These are phyloP conservation scores for Stygiomarasmius scandens DNA, from an alignment of 1,284 basidiomycete species.

Conservation along the genomic window DNA sequence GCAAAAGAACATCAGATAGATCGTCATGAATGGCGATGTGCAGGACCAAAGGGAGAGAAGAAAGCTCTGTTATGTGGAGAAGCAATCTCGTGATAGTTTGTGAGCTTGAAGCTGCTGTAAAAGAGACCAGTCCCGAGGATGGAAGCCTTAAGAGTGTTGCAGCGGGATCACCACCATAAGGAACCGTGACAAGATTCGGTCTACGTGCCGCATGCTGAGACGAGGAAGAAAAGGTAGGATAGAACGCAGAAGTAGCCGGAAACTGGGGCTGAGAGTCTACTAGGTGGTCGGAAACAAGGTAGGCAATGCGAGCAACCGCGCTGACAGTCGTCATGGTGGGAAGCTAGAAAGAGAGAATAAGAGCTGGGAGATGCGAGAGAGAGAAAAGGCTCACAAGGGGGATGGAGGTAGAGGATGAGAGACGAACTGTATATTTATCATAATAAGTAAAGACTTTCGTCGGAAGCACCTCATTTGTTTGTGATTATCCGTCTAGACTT, in stretches of 20 bases:
- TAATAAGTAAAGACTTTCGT: not conserved
- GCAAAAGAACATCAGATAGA: slow-evolving; percentile 59
- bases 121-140: slow-evolving; percentile 40
- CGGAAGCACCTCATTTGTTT: slow-evolving; percentile 11
- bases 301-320: slow-evolving; percentile 69
- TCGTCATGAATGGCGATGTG: slow-evolving; percentile 54
- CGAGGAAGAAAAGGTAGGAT: slow-evolving; percentile 12
- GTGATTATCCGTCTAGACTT: slow-evolving; percentile 2
- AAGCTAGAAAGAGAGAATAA: not conserved
- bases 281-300: slow-evolving; percentile 66
- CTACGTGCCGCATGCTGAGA: slow-evolving; percentile 16
- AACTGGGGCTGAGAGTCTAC: slow-evolving; percentile 55
- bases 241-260: slow-evolving; percentile 38
- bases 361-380: no score
- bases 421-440: not conserved
- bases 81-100: slow-evolving; percentile 41
- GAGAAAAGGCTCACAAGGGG: not conserved
- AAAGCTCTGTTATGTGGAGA: slow-evolving; percentile 45
- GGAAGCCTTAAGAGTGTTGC: slow-evolving; percentile 40
- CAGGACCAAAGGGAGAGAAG: slow-evolving; percentile 45
- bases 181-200: slow-evolving; percentile 36
- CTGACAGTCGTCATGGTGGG: slow-evolving; percentile 35
- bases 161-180: slow-evolving; percentile 50
- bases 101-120: slow-evolving; percentile 35
- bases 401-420: no score